Evolutionary conservation across 2,329 filamentous ascomycete genomes (phyloP), one percentile per base, ranked within the genome.

Genomic region (Phoma sp.): DNA sequence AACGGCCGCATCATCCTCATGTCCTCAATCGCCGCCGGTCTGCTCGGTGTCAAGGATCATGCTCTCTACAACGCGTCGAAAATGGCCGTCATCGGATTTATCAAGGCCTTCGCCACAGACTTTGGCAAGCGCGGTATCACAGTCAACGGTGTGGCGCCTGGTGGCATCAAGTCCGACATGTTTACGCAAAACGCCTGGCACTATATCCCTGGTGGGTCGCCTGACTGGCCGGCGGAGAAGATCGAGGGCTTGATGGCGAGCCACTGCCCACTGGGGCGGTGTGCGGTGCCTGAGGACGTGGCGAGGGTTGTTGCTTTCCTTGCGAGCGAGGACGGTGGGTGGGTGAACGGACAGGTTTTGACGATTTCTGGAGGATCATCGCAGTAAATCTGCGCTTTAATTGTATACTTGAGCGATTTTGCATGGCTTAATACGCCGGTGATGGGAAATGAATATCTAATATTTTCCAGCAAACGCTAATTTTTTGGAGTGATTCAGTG

Each of bases 161-260:
- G 87, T 50, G 87, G 87, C 37, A 87, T 90, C 78, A 88, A 90
- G 82, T 87, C 82, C 36, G 89, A 92, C 74, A 92, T 92, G 89
- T 92, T 88, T 78, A 81, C 57, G 7, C 82, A 85, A 74, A 88
- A 88, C 73, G 82, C 85, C 20, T 78, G 77, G 73, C 75, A 76
- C 50, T 80, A 81, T 60, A 81, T 81, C 34, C 79, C 80, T 1
- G 78, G 78, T 4, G 80, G 75, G 9, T 75, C 69, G 4, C 79
- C 79, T n/a, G 79, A 81, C 26, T 79, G 76, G 75, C 72, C 79
- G 0, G 78, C 77, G 1, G 77, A 79, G 51, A 80, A 78, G 70
- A 81, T 83, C 28, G 80, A 83, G 74, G 65, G 57, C 5, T 60
- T 80, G 37, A 82, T 83, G 79, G 79, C 80, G 21, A 72, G 76